Conservation (phyloP, 352 stramenopile genomes). For the Phytopythium ostracodes region DNA sequence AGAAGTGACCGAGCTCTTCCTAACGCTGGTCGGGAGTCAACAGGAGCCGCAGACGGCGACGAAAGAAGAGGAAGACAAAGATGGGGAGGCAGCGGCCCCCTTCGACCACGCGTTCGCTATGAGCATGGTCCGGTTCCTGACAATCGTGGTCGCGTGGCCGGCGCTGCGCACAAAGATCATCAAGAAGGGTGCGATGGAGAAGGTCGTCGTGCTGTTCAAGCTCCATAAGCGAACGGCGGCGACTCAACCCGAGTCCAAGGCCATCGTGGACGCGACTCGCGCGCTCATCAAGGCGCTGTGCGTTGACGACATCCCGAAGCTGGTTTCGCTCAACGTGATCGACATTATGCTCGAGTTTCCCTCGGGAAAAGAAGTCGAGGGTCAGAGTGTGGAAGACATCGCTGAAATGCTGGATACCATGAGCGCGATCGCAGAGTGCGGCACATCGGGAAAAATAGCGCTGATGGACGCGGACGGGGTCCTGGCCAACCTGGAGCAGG, state of each 20-base stretch:
- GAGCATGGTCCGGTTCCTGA: constrained; percentile 44
- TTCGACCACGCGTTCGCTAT: constrained; percentile 19
- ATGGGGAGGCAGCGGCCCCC: constrained; percentile 7
- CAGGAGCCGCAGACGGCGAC: constrained; percentile 21
- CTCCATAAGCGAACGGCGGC: constrained; percentile 25
- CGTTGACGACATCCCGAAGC: constrained; percentile 52
- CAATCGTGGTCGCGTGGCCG: constrained; percentile 19
- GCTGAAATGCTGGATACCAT: constrained; percentile 58
- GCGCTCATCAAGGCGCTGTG: constrained; percentile 53
- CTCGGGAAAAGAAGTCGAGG: constrained; percentile 20
- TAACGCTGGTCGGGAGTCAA: constrained; percentile 16
- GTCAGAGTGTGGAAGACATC: constrained; percentile 10
- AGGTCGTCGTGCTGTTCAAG: constrained; percentile 46
- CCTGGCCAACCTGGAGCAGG: constrained; percentile 34
- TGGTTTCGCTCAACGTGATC: constrained; percentile 63
- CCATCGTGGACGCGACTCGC: constrained; percentile 33
- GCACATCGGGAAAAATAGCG: constrained; percentile 31
- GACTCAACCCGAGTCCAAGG: constrained; percentile 12
- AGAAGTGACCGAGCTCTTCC: constrained; percentile 50
- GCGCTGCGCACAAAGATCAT: constrained; percentile 43
- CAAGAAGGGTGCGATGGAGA: constrained; percentile 53
- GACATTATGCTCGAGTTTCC: constrained; percentile 44
- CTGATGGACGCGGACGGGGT: constrained; percentile 50
- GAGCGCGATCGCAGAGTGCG: constrained; percentile 51
- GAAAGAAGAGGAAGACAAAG: constrained; percentile 11